Evolutionary conservation across 768 basidiomycete genomes (phyloP), one percentile per base, ranked within the genome.

Genomic region (Coprinopsis cinerea): DNA sequence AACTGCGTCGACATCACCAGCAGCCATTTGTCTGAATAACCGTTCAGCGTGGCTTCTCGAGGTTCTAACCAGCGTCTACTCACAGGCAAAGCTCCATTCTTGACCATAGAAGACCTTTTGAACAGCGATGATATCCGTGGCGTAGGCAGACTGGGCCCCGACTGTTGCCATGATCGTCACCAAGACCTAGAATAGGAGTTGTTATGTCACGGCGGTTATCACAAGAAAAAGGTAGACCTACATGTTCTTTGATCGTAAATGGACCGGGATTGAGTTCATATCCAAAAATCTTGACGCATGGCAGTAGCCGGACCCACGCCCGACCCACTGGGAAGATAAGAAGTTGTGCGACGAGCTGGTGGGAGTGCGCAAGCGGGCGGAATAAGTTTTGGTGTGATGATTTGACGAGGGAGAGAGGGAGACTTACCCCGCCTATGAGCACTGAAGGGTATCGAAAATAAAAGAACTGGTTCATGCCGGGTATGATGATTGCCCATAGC

Each of bases 391-490:
- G 59, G 65, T 49, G 36, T 57, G 17, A 53, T 41, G 53, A 14
- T 25, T 48, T 49, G 25, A 61, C 60, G 40, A 35, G 42, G 34
- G 51, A 55, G 23, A 28, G 24, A 24, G 14, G 36, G 30, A 28
- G 39, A 67, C 71, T 64, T 51, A 71, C 72, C 47, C 72, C 70
- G n/a, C 72, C 73, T 53, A 89, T 74, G 20, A 70, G 68, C 11
- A 88, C 80, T 26, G 75, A 75, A 3, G 85, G 85, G 58, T 78
- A 87, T 24, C 85, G 77, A 55, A 87, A 78, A 63, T 76, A 83
- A 64, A 88, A 87, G 67, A 86, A 88, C 57, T 87, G 85, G 64
- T 88, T 88, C 70, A 88, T 71, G 36, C 85, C 83, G 0, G 86
- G 74, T 18, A 88, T 71, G 44, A 89, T 18, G 54, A 83, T 66